Conservation (phyloP, 2,329 filamentous ascomycete genomes). For the Hymenoscyphus salicellus region DNA sequence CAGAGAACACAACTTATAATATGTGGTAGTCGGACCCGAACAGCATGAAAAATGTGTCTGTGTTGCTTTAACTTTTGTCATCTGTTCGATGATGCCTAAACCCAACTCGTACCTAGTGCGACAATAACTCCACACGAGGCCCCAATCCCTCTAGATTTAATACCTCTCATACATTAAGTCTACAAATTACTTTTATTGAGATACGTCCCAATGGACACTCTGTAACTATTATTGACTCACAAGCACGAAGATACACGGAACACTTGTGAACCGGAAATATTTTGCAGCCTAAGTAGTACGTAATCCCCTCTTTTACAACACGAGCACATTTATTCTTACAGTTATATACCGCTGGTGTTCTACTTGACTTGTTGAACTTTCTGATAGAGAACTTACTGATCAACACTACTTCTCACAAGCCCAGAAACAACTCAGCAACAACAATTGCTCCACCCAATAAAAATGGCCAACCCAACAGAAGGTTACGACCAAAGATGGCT, state of each 20-base stretch:
- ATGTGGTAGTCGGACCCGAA: too few relatives aligned
- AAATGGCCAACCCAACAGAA: slow-evolving; percentile 11
- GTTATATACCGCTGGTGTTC: not conserved
- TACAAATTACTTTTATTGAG: not conserved
- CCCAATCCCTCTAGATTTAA: too few relatives aligned
- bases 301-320: not conserved
- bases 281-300: not conserved
- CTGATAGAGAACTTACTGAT: not conserved
- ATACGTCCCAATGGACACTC: not conserved
- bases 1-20: not conserved
- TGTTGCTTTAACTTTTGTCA: too few relatives aligned
- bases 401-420: not conserved
- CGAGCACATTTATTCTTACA: not conserved
- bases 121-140: not conserved
- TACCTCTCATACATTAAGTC: too few relatives aligned
- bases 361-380: not conserved
- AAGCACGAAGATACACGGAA: not conserved
- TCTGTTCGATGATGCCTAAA: not conserved
- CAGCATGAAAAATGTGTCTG: too few relatives aligned
- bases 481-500: slow-evolving; percentile 28
- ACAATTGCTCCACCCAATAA: not conserved
- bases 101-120: not conserved
- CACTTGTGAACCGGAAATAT: not conserved
- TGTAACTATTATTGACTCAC: not conserved
- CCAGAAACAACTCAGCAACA: not conserved